phyloP scores from a whole-genome alignment of 1,284 basidiomycete genomes.

The Butyriboletus regius region DNA sequence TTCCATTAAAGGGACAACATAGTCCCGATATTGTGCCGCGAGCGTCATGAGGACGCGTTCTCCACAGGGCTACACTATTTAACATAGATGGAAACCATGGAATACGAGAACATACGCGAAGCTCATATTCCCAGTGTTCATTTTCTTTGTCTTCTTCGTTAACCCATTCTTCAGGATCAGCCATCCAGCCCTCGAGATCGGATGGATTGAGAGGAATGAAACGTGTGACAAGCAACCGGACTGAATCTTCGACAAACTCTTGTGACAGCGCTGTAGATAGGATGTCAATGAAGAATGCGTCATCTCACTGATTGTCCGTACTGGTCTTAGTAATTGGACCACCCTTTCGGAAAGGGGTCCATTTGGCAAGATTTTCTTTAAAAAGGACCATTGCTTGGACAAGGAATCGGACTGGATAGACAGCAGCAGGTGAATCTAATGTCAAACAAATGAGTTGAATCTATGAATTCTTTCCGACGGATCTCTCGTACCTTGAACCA shows the following conservation, averaged over 20 bases:
- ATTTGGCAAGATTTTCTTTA: conserved; percentile 73
- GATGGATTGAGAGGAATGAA: conserved; percentile 74
- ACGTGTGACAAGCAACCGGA: conserved; percentile 69
- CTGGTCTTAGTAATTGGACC: conserved; percentile 55
- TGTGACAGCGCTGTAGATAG: conserved; percentile 54
- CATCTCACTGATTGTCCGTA: conserved; percentile 27
- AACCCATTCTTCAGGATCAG: conserved; percentile 86
- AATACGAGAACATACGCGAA: conserved; percentile 48
- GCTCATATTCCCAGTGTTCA: conserved; percentile 81
- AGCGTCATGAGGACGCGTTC: conserved; percentile 80
- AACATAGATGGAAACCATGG: conserved; percentile 3
- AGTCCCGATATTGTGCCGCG: conserved; percentile 64
- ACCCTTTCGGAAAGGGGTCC: conserved; percentile 57
- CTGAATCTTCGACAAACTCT: conserved; percentile 71
- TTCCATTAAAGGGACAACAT: conserved; percentile 66
- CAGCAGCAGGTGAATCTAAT: conserved; percentile 45
- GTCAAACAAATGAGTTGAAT: not conserved
- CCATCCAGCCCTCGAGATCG: conserved; percentile 73
- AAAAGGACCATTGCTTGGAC: conserved; percentile 83
- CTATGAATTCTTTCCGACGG: not conserved
- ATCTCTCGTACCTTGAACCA: conserved; percentile 47
- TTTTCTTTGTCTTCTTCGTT: conserved; percentile 78
- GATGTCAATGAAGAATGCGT: conserved; percentile 14
- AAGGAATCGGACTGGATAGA: conserved; percentile 71
- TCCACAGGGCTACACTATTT: conserved; percentile 65